Base-by-base conservation (phyloP, 257 asterid species). In the Solanum piurae region DNA sequence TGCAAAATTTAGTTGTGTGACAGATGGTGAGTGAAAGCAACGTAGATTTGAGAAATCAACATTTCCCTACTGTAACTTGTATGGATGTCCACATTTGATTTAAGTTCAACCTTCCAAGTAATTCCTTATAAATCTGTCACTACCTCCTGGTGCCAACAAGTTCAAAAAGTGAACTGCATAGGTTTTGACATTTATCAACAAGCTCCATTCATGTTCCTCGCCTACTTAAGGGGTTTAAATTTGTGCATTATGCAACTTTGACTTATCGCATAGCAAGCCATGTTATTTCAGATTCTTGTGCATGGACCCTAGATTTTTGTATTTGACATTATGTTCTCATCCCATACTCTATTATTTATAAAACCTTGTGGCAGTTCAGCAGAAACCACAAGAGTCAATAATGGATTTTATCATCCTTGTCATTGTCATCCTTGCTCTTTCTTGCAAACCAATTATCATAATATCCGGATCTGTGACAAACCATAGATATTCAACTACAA, bases 251-350 rank as follows among this genome's bases (percentile, higher is more conserved):
- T 79, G 25, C 85, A 79, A 79, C 40, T 44, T 79, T 79, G 85
- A 79, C 85, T 42, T 44, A 44, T 13, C 7, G 37, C 38, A 44
- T 11, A 44, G 4, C 85, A 79, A 27, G 85, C 31, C 85, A 79
- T 79, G 85, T 44, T 79, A 36, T 27, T 79, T 42, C 85, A 79
- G 86, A 76, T 74, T 86, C 84, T 76, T 86, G 64, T n/a, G 69
- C 44, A 86, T 75, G 86, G 49, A 21, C 21, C 27, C 49, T 1
- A 86, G 88, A 86, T 86, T 86, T 33, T 58, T 6, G 46, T 21
- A 86, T 73, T 71, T 86, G 73, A 34, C 9, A 74, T 23, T 55
- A 4, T 49, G 82, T 60, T 86, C 33, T 86, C 20, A 10, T 36
- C 7, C 38, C 79, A 64, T 23, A 76, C 62, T 25, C 14, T 79